A percentile compares a stretch with the other conserved stretches of the same genome.
Conservation (phyloP, 345 rosid species). For the Geranium rotundifolium region DNA sequence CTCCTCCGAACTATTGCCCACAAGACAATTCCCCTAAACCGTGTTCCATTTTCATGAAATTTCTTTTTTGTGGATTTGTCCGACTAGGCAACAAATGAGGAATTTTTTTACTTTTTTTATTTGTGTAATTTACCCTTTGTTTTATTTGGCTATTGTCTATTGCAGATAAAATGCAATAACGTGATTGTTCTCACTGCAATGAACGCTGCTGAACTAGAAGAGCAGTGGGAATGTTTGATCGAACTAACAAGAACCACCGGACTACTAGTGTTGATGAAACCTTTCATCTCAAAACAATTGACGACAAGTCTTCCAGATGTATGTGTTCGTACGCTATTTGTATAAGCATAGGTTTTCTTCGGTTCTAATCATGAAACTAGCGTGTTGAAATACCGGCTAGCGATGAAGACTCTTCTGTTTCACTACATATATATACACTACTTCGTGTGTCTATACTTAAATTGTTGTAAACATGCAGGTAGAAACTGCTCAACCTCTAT, state of each 20-base stretch:
- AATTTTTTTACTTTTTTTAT: too few relatives aligned
- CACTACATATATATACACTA: too few relatives aligned
- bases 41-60: too few relatives aligned
- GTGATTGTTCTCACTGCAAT: constrained; percentile 69
- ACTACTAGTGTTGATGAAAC: constrained; percentile 36
- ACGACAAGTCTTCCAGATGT: constrained; percentile 59
- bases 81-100: too few relatives aligned
- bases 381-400: too few relatives aligned
- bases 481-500: constrained; percentile 65
- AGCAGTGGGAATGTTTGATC: constrained; percentile 77
- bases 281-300: constrained; percentile 38
- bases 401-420: too few relatives aligned
- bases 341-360: too few relatives aligned
- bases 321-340: constrained; percentile 7
- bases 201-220: constrained; percentile 57
- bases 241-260: constrained; percentile 42
- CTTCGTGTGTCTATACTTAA: neutral
- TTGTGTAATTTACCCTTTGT: neutral
- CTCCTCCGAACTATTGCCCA: too few relatives aligned
- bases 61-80: too few relatives aligned
- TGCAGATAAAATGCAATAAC: constrained; percentile 79
- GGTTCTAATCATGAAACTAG: too few relatives aligned
- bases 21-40: too few relatives aligned
- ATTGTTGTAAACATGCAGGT: constrained; percentile 38
- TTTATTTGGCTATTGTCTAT: constrained; percentile 1